Evolutionary conservation across 2,329 filamentous ascomycete genomes (phyloP), one percentile per base, ranked within the genome.

Genomic region (Aspergillus ibericus): DNA sequence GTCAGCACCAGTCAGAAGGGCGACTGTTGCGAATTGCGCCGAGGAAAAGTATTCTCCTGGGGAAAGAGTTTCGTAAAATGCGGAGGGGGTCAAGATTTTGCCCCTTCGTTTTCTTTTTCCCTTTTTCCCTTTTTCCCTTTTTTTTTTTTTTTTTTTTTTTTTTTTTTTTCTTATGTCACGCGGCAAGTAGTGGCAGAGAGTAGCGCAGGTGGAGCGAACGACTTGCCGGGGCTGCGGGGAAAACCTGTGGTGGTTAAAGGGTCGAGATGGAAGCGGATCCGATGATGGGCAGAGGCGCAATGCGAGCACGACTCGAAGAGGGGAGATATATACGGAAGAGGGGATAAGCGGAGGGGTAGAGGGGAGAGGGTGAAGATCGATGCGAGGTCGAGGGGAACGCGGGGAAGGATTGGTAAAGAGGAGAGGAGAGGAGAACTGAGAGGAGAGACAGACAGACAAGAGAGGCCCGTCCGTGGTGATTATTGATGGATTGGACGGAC

Each of bases 221-320:
- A 40, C 34, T 55, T 57, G 38, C 51, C 44, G 56, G 56, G 51
- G 47, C 49, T 59, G 59, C 61, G 59, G 59, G 59, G 59, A 55
- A 60, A 40, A 53, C 34, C 35, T 54, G 51, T 51, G 12, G 49
- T 38, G 18, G 35, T n/a, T 20, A 29, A 48, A 48, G 44, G 25
- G 27, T 48, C 44, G 44, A 48, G 27, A 48, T 27, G 27, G 44
- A 48, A 48, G 44, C 44, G 44, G 44, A 48, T 48, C 44, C 44
- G 25, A 32, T 48, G 25, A 32, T 48, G 44, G 13, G 22, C 44
- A 48, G 44, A 13, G 44, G 44, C 44, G 44, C 44, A 48, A 48
- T 29, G 44, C 44, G n/a, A 48, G 32, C 16, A 13, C 15, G 12
- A 34, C 27, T 13, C 20, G 35, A 53, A 25, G n/a, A 38, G 35